Conservation (phyloP, 495 filamentous ascomycete species). For the Hypoxylon rickii region DNA sequence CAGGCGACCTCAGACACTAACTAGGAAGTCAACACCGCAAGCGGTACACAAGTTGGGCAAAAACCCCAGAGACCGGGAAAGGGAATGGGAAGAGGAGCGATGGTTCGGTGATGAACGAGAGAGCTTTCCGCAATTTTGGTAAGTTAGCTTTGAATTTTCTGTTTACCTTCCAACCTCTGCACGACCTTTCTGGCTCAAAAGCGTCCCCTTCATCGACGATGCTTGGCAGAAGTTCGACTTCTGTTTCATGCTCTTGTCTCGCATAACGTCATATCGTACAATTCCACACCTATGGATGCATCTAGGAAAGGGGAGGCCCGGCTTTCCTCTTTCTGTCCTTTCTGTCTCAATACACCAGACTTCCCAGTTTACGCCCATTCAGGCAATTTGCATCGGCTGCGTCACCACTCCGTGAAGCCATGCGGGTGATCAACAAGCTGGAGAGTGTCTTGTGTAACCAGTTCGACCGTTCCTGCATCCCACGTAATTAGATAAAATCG, state of each 20-base stretch:
- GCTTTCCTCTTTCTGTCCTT: constrained; percentile 22
- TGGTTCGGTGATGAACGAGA: constrained; percentile 55
- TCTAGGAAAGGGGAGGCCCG: constrained; percentile 27
- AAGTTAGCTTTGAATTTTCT: constrained; percentile 34
- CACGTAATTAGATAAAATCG: constrained; percentile 21
- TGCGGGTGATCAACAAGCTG: constrained; percentile 45
- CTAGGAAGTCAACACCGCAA: constrained; percentile 46
- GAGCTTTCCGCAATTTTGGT: constrained; percentile 58
- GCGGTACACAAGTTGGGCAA: constrained; percentile 48
- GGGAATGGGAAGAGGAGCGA: constrained; percentile 50
- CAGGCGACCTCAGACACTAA: constrained; percentile 45
- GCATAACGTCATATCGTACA: constrained; percentile 27
- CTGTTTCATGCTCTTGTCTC: constrained; percentile 8
- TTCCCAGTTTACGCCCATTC: constrained; percentile 45
- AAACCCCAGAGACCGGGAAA: constrained; percentile 50
- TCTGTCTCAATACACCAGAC: constrained; percentile 14
- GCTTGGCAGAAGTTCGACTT: constrained; percentile 8
- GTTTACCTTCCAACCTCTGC: no score
- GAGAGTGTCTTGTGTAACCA: constrained; percentile 40
- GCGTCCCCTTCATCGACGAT: constrained; percentile 9
- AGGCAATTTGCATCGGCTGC: constrained; percentile 38
- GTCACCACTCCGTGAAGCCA: constrained; percentile 43
- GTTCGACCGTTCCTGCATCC: constrained; percentile 49
- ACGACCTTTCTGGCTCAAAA: constrained; percentile 2
- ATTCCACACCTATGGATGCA: neutral